These are phyloP conservation scores for Aspergillus indologenus DNA, from an alignment of 495 filamentous ascomycete species.

Conservation along the genomic window DNA sequence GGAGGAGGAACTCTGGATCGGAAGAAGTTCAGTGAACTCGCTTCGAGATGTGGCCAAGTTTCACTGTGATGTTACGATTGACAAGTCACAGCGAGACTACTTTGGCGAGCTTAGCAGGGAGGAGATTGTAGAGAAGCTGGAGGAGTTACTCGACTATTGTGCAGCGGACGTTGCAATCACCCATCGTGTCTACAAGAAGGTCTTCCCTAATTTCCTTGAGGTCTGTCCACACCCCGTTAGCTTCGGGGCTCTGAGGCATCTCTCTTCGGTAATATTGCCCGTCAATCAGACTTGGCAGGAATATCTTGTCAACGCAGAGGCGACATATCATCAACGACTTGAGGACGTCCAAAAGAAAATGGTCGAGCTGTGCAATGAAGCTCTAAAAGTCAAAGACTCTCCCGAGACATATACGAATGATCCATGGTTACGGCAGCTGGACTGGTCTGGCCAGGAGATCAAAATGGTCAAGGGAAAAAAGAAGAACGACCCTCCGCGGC, in stretches of 20 bases:
- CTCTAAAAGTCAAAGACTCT: conserved; percentile 67
- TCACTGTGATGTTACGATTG: conserved; percentile 85
- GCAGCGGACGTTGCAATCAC: conserved; percentile 92
- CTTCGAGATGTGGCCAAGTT: conserved; percentile 95
- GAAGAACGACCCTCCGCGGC: conserved; percentile 73
- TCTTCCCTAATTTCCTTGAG: conserved; percentile 83
- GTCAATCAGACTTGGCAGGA: conserved; percentile 82
- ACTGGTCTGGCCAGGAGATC: conserved; percentile 91
- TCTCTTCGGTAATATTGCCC: conserved; percentile 88
- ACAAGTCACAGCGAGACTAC: conserved; percentile 81
- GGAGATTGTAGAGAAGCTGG: conserved; percentile 64
- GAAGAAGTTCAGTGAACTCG: conserved; percentile 90
- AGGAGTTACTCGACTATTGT: conserved; percentile 90
- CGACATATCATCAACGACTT: conserved; percentile 74
- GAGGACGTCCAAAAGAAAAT: conserved; percentile 73
- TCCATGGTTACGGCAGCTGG: conserved; percentile 87
- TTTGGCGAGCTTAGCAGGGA: conserved; percentile 79
- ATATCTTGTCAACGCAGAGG: conserved; percentile 78
- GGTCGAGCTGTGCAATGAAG: conserved; percentile 67
- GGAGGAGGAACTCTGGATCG: conserved; percentile 93
- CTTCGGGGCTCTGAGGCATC: conserved; percentile 87
- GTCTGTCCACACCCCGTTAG: conserved; percentile 96
- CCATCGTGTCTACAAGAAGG: conserved; percentile 85
- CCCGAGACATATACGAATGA: conserved; percentile 67
- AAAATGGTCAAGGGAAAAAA: conserved; percentile 89